Evolutionary conservation across 129 eudicot genomes (phyloP), one percentile per base, ranked within the genome.

Genomic region (Mikania micrantha): DNA sequence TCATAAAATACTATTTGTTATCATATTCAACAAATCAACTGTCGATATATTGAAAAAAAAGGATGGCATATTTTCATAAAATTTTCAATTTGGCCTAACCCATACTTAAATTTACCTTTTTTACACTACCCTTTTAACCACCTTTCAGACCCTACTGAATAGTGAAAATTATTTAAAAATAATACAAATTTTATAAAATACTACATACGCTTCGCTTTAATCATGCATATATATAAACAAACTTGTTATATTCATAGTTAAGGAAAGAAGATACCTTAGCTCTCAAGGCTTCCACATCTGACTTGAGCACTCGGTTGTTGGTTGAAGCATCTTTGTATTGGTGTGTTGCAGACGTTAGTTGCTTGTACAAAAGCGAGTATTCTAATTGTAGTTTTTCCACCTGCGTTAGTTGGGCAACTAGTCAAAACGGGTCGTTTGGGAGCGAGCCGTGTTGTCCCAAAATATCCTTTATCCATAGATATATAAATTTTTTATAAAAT

Each of bases 201-300:
- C n/a, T n/a, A n/a, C n/a, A n/a, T n/a, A n/a, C n/a, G n/a, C n/a
- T n/a, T n/a, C n/a, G n/a, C n/a, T n/a, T n/a, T n/a, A n/a, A n/a
- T n/a, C n/a, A n/a, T n/a, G n/a, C n/a, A n/a, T n/a, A n/a, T n/a
- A n/a, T n/a, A n/a, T n/a, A n/a, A n/a, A n/a, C 36, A 34, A 28
- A 16, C 42, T 44, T 28, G 13, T 28, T 56, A 27, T 3, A 29
- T 41, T 58, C 34, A 27, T 59, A 38, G 15, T 71, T 59, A 50
- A 24, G 10, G 48, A 41, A 39, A 27, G 36, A 65, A 15, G 28
- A 64, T 83, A 92, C 98, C 95, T 93, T 93, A 56, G 98, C 98
- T 86, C 98, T 80, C 76, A 93, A 81, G 54, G 96, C 98, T 83
- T 88, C 98, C 34, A 93, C 98, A 31, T 93, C 95, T 4, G 98